Base-by-base conservation (phyloP, 2,329 filamentous ascomycete species). In the Juglanconis sp. region DNA sequence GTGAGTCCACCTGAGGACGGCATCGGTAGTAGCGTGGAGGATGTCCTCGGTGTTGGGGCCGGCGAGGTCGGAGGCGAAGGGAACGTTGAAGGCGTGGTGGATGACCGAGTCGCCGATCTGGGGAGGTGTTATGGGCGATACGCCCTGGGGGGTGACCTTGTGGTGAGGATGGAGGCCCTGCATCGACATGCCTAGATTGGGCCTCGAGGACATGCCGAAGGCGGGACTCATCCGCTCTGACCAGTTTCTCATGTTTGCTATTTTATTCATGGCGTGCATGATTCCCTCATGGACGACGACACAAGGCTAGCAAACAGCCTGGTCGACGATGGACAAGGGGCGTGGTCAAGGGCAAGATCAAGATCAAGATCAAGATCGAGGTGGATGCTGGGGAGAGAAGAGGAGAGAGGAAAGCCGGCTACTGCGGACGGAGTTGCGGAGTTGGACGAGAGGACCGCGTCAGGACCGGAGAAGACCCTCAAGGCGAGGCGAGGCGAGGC, bases 1-100 rank as follows among this genome's bases (percentile, higher is more conserved):
- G 75, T 96, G 94, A 54, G 92, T 95, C 95, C 95, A 99, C 73
- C 91, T 87, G 66, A 94, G 85, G 65, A 96, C 87, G 63, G 94
- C 93, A 68, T 92, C 90, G 60, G 87, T 86, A 65, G 91, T 96
- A 65, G 94, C 92, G 77, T 97, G 94, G 63, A 98, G 85, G 69
- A 99, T 91, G 75, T 98, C 93, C 75, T 97, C 92, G 67, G 90
- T 90, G 70, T 98, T 92, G 65, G 95, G 95, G 38, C 95, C 95
- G 64, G 91, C 86, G 63, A 99, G 87, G 70, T 94, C 94, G 65
- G 91, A 96, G 68, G 92, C 88, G 77, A 98, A 97, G 63, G 95
- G 95, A 53, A 99, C 90, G 73, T 97, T 98, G 87, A 99, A 98
- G 66, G 92, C 94, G 74, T 96, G 89, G 76, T 96, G 92, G 75